A percentile compares a stretch with the other conserved stretches of the same genome.
These are phyloP conservation scores for Polysphondylium violaceum DNA, from an alignment of 78 protist genomes.

Conservation along the genomic window DNA sequence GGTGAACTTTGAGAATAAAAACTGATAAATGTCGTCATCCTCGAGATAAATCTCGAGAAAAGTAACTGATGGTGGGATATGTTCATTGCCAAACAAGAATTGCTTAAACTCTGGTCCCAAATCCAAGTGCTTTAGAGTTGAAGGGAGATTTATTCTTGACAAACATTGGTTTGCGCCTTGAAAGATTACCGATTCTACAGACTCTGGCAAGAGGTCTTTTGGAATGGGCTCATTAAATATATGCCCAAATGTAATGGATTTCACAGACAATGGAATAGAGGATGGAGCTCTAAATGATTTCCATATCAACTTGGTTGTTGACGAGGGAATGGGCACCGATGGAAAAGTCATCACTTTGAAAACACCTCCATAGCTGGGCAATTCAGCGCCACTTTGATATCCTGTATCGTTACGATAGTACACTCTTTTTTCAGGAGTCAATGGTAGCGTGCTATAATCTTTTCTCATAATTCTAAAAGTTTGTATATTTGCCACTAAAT, in stretches of 20 bases:
- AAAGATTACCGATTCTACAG: neutral
- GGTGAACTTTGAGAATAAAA: too few species aligned
- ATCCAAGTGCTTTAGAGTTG: neutral
- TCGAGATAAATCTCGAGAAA: neutral
- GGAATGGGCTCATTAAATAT: neutral
- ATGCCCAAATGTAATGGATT: neutral
- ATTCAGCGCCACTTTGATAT: too few species aligned
- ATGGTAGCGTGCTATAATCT: too few species aligned
- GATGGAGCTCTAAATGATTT: neutral
- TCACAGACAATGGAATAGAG: neutral
- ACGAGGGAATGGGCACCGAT: neutral
- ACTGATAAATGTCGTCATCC: too few species aligned
- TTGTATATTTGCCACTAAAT: too few species aligned
- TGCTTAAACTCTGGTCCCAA: neutral
- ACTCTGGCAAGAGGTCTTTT: neutral
- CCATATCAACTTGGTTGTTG: neutral
- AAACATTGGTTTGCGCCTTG: neutral
- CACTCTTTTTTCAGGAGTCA: too few species aligned
- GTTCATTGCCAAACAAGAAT: neutral
- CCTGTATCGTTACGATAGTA: too few species aligned
- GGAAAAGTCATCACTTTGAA: too few species aligned
- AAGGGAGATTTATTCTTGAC: neutral
- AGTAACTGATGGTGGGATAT: neutral
- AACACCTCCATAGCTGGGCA: too few species aligned
- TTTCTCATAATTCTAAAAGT: too few species aligned